These are phyloP conservation scores for Chaetomium olivaceum DNA, from an alignment of 2,329 filamentous ascomycete species.

Conservation along the genomic window DNA sequence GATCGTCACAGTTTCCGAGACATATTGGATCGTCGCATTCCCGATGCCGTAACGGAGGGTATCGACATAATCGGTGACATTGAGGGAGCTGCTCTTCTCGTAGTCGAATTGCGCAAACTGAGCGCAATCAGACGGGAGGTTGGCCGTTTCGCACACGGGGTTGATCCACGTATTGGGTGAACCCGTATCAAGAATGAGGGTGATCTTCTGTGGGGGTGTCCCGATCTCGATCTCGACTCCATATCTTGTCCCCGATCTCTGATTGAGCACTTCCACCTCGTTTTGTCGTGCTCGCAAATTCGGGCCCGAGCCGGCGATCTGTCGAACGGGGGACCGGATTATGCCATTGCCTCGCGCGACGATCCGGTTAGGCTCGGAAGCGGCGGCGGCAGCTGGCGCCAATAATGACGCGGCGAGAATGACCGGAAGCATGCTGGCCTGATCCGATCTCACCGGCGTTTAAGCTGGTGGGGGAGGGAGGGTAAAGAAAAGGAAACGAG, in stretches of 20 bases:
- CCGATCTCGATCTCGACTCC: slow-evolving; percentile 41
- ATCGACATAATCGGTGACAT: slow-evolving; percentile 42
- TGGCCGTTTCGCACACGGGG: slow-evolving; percentile 46
- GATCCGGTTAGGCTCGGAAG: slow-evolving; percentile 1
- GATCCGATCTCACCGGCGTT: not conserved
- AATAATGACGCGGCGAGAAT: slow-evolving; percentile 21
- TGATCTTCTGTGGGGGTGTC: slow-evolving; percentile 49
- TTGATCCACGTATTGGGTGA: slow-evolving; percentile 59
- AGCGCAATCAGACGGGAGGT: slow-evolving; percentile 39
- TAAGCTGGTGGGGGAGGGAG: not conserved
- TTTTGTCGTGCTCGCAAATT: slow-evolving; percentile 28
- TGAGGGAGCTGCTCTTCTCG: slow-evolving; percentile 43
- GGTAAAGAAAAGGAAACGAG: not conserved
- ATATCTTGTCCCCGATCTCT: slow-evolving; percentile 28
- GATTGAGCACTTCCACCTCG: slow-evolving; percentile 24
- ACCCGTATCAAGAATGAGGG: slow-evolving; percentile 55
- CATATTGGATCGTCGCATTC: slow-evolving; percentile 47
- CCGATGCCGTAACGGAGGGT: slow-evolving; percentile 43
- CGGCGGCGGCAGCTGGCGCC: slow-evolving; percentile 16
- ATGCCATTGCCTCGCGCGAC: slow-evolving; percentile 27
- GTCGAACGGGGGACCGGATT: slow-evolving; percentile 26
- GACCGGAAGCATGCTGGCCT: slow-evolving; percentile 24
- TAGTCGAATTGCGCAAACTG: slow-evolving; percentile 49
- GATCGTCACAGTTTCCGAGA: slow-evolving; percentile 48
- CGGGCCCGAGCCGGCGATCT: slow-evolving; percentile 17